Evolutionary conservation across 768 basidiomycete genomes (phyloP), one percentile per base, ranked within the genome.

Genomic region (Russula sp.): DNA sequence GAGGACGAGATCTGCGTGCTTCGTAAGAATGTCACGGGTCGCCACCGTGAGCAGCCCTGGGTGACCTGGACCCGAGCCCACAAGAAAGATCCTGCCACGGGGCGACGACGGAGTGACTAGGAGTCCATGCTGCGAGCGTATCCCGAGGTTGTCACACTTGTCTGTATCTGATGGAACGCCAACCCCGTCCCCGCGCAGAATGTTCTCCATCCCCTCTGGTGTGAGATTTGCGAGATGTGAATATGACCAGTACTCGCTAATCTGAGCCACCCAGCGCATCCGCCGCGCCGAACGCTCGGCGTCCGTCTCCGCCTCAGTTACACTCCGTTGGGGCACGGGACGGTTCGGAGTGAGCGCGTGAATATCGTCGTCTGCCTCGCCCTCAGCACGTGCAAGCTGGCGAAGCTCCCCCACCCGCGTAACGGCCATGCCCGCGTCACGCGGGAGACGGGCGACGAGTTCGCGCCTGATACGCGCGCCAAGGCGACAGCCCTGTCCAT

Each of bases 181-280:
- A 11, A 71, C 65, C 6, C 70, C 68, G 13, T 71, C 66, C 1
- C 79, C 82, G 45, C 78, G 77, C 27, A 93, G 72, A 6, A 91
- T 73, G n/a, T 78, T 76, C 11, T 78, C 73, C 84, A 95, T 89
- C 5, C 93, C 90, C 20, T 70, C 70, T 44, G 82, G 78, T 18
- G 83, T 77, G 81, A 97, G 81, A 10, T 75, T 73, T 0, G 91
- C 87, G 8, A 98, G 81, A 47, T 82, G 84, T 11, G 87, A 80
- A 53, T 94, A 78, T 0, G 93, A 87, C 91, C 94, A 98, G 73
- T 97, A 98, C 72, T 98, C 95, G 79, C 93, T 95, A 68, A 98
- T 83, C 72, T 98, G 96, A 0, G 93, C 87, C 3, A 97, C 87
- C 92, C 94, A 98, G 73, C 88, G 85, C 83, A 97, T 91, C 16